phyloP scores from a whole-genome alignment of 176 grass and related monocot species.

The Guadua angustifolia region DNA sequence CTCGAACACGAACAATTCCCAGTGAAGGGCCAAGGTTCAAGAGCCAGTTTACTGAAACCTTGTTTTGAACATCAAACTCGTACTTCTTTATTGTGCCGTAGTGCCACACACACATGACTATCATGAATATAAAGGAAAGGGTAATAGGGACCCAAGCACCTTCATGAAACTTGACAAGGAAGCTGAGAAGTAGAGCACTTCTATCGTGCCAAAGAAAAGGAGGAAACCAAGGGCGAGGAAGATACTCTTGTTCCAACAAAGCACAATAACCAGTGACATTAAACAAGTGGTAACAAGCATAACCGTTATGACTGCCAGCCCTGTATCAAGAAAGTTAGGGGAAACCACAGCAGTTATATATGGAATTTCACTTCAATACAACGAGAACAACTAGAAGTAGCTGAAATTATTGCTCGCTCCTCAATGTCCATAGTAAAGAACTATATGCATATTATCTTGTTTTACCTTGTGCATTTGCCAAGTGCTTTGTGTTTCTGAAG shows the following conservation, averaged over 20 bases:
- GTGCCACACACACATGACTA: constrained; percentile 89
- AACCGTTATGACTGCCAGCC: constrained; percentile 90
- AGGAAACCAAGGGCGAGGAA: constrained; percentile 74
- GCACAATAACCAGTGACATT: constrained; percentile 91
- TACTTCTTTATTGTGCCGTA: constrained; percentile 99
- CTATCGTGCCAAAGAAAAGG: constrained; percentile 78
- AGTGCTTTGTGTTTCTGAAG: constrained; percentile 85
- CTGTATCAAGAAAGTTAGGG: constrained; percentile 48
- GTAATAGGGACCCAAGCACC: constrained; percentile 89
- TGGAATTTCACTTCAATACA: not conserved
- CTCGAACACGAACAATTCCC: constrained; percentile 84
- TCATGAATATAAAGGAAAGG: constrained; percentile 82
- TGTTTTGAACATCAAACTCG: constrained; percentile 92
- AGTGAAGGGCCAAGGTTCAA: constrained; percentile 87
- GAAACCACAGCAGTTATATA: not conserved
- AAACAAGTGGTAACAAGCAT: constrained; percentile 98
- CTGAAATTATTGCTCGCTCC: not conserved
- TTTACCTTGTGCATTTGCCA: constrained; percentile 91
- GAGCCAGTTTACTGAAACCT: constrained; percentile 92
- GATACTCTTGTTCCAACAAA: constrained; percentile 89
- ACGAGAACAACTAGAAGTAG: not conserved
- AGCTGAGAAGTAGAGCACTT: constrained; percentile 89
- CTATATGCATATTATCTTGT: not conserved
- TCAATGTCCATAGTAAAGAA: constrained; percentile 3
- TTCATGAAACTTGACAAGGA: constrained; percentile 92